Evolutionary conservation across 805 yeast species (phyloP).

Genomic region (Nakazawaea wyomingensis): DNA sequence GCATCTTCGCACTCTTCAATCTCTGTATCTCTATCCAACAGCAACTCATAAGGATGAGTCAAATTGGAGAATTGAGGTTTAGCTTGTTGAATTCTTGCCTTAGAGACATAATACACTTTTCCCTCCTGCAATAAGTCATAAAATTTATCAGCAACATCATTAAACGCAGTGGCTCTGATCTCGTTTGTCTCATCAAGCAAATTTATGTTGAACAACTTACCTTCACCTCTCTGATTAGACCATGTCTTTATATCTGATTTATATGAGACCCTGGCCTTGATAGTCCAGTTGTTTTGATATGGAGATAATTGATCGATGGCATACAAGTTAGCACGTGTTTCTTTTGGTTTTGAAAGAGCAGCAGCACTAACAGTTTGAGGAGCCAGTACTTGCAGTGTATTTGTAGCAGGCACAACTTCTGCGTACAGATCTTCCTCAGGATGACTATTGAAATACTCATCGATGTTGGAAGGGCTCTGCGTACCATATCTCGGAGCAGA

Average conservation of each 20-base stretch:
- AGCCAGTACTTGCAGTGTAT: no score
- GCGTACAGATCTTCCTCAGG: conserved; percentile 43
- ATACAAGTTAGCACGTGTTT: conserved; percentile 38
- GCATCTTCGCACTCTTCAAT: conserved; percentile 61
- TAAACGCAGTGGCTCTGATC: conserved; percentile 92
- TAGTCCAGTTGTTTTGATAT: conserved; percentile 85
- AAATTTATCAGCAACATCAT: conserved; percentile 76
- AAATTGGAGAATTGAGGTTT: conserved; percentile 82
- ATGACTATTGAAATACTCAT: conserved; percentile 52
- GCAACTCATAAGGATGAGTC: conserved; percentile 83
- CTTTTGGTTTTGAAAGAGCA: conserved; percentile 18
- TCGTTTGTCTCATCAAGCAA: conserved; percentile 93
- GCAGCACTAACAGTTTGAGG: no score
- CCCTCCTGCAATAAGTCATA: conserved; percentile 81
- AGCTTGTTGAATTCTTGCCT: conserved; percentile 75
- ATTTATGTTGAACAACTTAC: conserved; percentile 83
- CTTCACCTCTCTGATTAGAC: conserved; percentile 83
- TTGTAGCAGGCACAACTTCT: no score
- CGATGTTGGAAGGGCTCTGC: conserved; percentile 38
- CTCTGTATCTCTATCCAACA: conserved; percentile 72
- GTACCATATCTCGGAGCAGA: conserved; percentile 34
- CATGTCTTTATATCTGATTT: conserved; percentile 86
- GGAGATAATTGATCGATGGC: conserved; percentile 90
- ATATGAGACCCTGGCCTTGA: conserved; percentile 85
- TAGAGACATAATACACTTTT: conserved; percentile 77